Conservation (phyloP, 768 basidiomycete species). For the Sporobolomyces roseus region DNA sequence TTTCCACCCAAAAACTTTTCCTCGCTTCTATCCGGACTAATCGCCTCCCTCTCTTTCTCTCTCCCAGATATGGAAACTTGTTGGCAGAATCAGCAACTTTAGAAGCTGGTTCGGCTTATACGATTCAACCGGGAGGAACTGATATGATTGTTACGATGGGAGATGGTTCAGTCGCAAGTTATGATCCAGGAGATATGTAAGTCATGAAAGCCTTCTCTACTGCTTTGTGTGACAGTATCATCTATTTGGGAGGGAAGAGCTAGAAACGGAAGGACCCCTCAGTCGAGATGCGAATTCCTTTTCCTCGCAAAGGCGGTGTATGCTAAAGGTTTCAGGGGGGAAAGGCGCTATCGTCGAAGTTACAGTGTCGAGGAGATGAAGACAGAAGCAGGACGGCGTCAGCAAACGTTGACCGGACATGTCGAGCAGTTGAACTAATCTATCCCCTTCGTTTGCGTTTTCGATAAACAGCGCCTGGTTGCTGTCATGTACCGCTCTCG, state of each 20-base stretch:
- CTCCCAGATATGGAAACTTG: conserved; percentile 34
- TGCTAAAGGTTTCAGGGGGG: no score
- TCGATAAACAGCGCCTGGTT: conserved; percentile 55
- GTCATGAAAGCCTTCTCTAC: background rate
- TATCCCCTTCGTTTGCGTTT: background rate
- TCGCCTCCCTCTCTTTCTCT: background rate
- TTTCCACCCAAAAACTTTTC: no score
- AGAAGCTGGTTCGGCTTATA: conserved; percentile 9
- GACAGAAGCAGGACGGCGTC: no score
- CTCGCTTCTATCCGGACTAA: no score
- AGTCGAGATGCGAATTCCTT: background rate
- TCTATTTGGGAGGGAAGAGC: background rate
- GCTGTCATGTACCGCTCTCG: conserved; percentile 62
- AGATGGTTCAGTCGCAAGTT: conserved; percentile 48
- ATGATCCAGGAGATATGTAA: conserved; percentile 62
- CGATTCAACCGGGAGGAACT: conserved; percentile 34
- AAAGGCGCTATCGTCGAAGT: no score
- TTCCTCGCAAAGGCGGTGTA: background rate
- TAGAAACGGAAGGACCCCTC: background rate
- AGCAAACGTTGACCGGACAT: no score
- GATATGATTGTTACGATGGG: conserved; percentile 36
- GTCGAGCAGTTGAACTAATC: no score
- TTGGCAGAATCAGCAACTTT: background rate
- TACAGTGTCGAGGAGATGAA: background rate
- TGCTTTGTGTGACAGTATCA: no score